Conservation (phyloP, 306 rosid species). For the Ochetophila trinervis region DNA sequence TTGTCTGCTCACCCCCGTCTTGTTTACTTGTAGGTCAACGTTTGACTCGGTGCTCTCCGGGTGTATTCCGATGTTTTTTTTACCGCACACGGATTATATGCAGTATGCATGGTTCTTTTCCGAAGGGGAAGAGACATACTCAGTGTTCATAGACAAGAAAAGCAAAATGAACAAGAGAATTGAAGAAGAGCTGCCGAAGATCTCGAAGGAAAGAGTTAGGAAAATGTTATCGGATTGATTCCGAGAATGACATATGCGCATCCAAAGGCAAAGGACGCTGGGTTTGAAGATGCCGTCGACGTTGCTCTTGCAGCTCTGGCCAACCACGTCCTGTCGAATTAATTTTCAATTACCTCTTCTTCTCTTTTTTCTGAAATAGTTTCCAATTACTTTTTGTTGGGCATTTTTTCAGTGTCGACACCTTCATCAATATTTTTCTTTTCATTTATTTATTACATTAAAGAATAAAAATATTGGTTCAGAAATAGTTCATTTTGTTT, state of each 20-base stretch:
- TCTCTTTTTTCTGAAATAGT: too few species aligned
- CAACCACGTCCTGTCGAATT: conserved; percentile 14
- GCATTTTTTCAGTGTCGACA: too few species aligned
- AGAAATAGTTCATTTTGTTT: too few species aligned
- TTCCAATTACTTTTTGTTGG: too few species aligned
- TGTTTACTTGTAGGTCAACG: conserved; percentile 69
- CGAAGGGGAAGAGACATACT: conserved; percentile 25
- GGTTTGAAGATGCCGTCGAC: conserved; percentile 56
- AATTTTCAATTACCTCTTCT: too few species aligned
- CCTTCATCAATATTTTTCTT: too few species aligned
- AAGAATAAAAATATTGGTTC: too few species aligned
- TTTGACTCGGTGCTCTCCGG: conserved; percentile 66
- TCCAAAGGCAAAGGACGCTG: conserved; percentile 43
- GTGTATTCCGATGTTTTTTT: conserved; percentile 69
- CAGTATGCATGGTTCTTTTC: conserved; percentile 68
- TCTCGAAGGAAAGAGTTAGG: conserved; percentile 38
- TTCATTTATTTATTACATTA: too few species aligned
- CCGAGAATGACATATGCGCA: conserved; percentile 49
- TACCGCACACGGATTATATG: conserved; percentile 65
- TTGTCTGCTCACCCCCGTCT: conserved; percentile 54
- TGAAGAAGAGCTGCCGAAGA: conserved; percentile 41
- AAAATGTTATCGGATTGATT: conserved; percentile 39
- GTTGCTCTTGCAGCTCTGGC: conserved; percentile 37
- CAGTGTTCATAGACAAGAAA: conserved; percentile 57
- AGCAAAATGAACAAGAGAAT: conserved; percentile 33